phyloP scores from a whole-genome alignment of 345 rosid species.

The Populus davidiana region DNA sequence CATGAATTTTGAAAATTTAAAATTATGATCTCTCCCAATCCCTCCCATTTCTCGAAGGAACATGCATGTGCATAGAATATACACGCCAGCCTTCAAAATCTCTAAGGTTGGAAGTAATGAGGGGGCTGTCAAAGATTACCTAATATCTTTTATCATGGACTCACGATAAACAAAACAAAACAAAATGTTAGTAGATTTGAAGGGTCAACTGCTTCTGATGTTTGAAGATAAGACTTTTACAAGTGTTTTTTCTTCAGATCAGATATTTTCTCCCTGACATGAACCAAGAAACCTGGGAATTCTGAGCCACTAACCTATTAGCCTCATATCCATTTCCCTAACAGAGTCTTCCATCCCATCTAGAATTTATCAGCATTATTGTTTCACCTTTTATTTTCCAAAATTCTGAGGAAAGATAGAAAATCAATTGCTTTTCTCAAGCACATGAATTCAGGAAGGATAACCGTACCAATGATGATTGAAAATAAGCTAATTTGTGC shows the following conservation, averaged over 20 bases:
- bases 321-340: too few species aligned
- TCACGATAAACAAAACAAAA: not conserved
- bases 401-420: not conserved
- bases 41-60: not conserved
- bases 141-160: not conserved
- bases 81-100: not conserved
- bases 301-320: too few species aligned
- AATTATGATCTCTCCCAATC: not conserved
- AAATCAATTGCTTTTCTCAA: not conserved
- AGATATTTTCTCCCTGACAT: not conserved
- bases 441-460: not conserved
- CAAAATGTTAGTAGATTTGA: not conserved
- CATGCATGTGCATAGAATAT: not conserved
- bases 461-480: not conserved
- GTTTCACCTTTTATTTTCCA: too few species aligned
- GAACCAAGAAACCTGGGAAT: conserved; percentile 1
- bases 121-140: not conserved
- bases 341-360: too few species aligned
- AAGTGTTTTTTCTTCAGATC: too few species aligned
- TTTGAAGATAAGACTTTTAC: too few species aligned
- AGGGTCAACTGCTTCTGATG: not conserved
- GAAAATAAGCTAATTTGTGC: not conserved
- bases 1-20: too few species aligned
- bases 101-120: not conserved
- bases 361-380: too few species aligned